Evolutionary conservation across 2,329 filamentous ascomycete genomes (phyloP).

Genomic region (Coniochaeta ligniaria): DNA sequence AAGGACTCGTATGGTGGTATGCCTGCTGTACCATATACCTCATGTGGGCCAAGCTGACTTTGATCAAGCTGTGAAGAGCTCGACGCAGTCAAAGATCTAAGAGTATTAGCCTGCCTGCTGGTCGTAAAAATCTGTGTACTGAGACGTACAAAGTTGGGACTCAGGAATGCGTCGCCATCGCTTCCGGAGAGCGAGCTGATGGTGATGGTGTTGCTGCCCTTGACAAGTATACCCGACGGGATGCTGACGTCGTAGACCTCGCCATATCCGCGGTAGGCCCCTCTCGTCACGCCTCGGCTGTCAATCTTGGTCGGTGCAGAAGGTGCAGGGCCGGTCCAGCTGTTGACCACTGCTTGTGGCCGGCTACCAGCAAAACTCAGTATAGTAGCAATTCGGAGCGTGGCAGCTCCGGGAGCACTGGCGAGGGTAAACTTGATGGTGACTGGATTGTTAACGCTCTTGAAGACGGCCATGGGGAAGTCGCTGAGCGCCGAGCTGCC

Average conservation of each 20-base stretch:
- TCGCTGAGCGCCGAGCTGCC: slow-evolving; percentile 42
- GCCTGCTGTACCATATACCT: no score
- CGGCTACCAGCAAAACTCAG: slow-evolving; percentile 53
- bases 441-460: slow-evolving; percentile 49
- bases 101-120: background rate
- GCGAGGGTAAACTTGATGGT: slow-evolving; percentile 53
- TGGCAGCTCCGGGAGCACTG: slow-evolving; percentile 43
- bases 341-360: slow-evolving; percentile 50
- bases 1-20: no score
- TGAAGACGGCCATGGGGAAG: slow-evolving; percentile 62
- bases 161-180: slow-evolving; percentile 44
- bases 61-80: background rate
- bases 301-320: slow-evolving; percentile 55
- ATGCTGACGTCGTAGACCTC: slow-evolving; percentile 59
- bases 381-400: slow-evolving; percentile 58
- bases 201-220: slow-evolving; percentile 57
- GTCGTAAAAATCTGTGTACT: background rate
- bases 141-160: slow-evolving; percentile 44
- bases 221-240: slow-evolving; percentile 48
- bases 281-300: slow-evolving; percentile 57
- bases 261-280: slow-evolving; percentile 55
- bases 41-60: no score
- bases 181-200: slow-evolving; percentile 54
- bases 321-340: slow-evolving; percentile 39
- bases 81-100: slow-evolving; percentile 20